Conservation (phyloP, 768 basidiomycete species). For the Tubosaeta sp. region DNA sequence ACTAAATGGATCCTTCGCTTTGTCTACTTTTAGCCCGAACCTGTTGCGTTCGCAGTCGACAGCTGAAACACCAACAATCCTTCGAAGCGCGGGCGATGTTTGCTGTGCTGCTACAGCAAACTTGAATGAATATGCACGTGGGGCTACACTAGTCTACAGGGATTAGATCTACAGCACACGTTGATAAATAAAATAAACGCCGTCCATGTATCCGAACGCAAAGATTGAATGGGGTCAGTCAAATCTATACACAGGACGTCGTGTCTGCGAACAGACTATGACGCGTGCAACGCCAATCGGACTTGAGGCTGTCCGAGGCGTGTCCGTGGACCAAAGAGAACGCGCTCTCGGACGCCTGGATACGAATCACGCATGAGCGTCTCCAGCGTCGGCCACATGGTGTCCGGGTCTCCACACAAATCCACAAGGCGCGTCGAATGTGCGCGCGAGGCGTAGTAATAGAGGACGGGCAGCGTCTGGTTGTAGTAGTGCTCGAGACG, state of each 20-base stretch:
- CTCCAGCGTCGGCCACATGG: slow-evolving; percentile 82
- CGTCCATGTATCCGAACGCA: slow-evolving; percentile 9
- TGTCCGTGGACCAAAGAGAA: slow-evolving; percentile 18
- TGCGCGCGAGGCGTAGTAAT: slow-evolving; percentile 54
- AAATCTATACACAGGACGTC: background rate
- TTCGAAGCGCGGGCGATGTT: background rate
- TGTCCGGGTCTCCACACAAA: slow-evolving; percentile 66
- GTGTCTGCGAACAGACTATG: too few relatives aligned
- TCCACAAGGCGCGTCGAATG: slow-evolving; percentile 48
- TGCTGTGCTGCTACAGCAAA: slow-evolving; percentile 9
- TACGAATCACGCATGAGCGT: slow-evolving; percentile 49
- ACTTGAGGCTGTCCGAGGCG: slow-evolving; percentile 19
- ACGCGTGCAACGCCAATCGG: slow-evolving; percentile 8
- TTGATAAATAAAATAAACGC: slow-evolving; percentile 13
- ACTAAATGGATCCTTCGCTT: slow-evolving; percentile 10
- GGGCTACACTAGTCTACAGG: slow-evolving; percentile 10
- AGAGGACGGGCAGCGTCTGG: slow-evolving; percentile 73
- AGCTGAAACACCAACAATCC: background rate
- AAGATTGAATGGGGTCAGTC: slow-evolving; percentile 5
- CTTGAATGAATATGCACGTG: slow-evolving; percentile 4
- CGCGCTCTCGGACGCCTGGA: slow-evolving; percentile 50
- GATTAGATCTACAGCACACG: slow-evolving; percentile 17
- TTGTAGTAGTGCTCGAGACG: slow-evolving; percentile 74
- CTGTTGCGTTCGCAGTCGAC: background rate
- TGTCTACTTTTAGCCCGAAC: background rate